phyloP scores from a whole-genome alignment of 2,329 filamentous ascomycete genomes.

The Cercospora nicotianae region DNA sequence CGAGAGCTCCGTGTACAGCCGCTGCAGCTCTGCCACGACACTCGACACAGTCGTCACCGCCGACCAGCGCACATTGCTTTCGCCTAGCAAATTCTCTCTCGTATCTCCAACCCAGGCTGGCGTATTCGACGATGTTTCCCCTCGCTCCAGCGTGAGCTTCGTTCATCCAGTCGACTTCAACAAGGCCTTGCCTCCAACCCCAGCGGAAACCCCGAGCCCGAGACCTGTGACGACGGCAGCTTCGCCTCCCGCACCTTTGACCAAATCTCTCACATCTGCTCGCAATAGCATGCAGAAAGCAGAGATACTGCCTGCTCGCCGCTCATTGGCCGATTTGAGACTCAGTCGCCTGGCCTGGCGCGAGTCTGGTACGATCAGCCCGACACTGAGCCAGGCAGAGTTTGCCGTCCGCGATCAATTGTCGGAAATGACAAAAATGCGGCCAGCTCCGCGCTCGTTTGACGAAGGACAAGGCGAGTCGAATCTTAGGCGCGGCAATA shows the following conservation, averaged over 20 bases:
- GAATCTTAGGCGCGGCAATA: constrained; percentile 22
- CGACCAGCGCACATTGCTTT: constrained; percentile 12
- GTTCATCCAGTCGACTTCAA: constrained; percentile 7
- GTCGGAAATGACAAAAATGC: constrained; percentile 10
- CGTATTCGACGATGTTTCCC: constrained; percentile 15
- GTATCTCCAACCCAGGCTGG: constrained; percentile 13
- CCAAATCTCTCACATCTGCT: constrained; percentile 2
- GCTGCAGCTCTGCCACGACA: constrained; percentile 34
- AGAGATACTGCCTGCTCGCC: background rate
- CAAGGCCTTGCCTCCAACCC: constrained; percentile 23
- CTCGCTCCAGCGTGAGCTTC: constrained; percentile 9
- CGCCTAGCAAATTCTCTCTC: constrained; percentile 15
- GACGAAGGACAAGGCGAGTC: constrained; percentile 3
- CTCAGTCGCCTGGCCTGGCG: constrained; percentile 29
- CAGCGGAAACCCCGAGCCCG: constrained; percentile 10
- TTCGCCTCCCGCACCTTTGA: background rate
- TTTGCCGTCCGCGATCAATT: constrained; percentile 35
- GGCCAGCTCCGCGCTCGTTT: background rate
- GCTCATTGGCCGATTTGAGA: constrained; percentile 30
- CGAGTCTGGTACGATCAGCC: constrained; percentile 36
- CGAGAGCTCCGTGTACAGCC: constrained; percentile 44
- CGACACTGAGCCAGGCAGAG: constrained; percentile 51
- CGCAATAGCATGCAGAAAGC: background rate
- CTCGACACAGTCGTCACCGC: constrained; percentile 21
- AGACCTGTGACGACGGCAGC: background rate